Evolutionary conservation across 2,329 filamentous ascomycete genomes (phyloP).

Genomic region (Endoconidiophora polonica): DNA sequence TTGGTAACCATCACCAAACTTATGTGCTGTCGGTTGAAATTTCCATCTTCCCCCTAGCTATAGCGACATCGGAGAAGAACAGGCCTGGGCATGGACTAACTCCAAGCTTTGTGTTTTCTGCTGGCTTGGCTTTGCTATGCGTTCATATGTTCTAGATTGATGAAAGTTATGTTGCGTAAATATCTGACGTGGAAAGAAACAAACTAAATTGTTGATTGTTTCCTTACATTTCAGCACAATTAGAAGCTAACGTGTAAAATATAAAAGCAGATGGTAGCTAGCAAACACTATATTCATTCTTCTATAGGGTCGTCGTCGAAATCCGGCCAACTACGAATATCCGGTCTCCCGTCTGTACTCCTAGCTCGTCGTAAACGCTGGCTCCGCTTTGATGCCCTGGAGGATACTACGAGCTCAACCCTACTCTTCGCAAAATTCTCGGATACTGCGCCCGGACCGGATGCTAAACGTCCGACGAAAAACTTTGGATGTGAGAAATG

Average conservation of each 20-base stretch:
- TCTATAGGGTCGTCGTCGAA: conserved; percentile 8
- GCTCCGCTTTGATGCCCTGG: not conserved
- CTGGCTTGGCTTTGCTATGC: not conserved
- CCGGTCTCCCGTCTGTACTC: not conserved
- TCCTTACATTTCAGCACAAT: not conserved
- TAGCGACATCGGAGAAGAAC: conserved; percentile 3
- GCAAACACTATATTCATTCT: conserved; percentile 2
- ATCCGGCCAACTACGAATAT: conserved; percentile 11
- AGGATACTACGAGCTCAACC: not conserved
- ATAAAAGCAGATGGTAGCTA: not conserved
- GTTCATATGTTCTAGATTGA: not conserved
- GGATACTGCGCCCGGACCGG: not conserved
- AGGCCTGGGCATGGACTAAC: too few species aligned
- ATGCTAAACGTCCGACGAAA: conserved; percentile 7
- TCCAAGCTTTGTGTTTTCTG: not conserved
- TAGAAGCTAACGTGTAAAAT: not conserved
- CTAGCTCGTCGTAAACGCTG: not conserved
- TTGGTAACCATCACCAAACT: conserved; percentile 5
- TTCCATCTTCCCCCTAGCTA: not conserved
- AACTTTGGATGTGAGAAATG: conserved; percentile 8
- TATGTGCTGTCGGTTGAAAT: not conserved
- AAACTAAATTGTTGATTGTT: not conserved
- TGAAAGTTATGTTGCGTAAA: not conserved
- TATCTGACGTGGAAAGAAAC: not conserved
- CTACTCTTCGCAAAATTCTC: not conserved